A percentile compares a stretch with the other conserved stretches of the same genome.
phyloP scores from a whole-genome alignment of 257 asterid genomes.

The Solanum arcanum region DNA sequence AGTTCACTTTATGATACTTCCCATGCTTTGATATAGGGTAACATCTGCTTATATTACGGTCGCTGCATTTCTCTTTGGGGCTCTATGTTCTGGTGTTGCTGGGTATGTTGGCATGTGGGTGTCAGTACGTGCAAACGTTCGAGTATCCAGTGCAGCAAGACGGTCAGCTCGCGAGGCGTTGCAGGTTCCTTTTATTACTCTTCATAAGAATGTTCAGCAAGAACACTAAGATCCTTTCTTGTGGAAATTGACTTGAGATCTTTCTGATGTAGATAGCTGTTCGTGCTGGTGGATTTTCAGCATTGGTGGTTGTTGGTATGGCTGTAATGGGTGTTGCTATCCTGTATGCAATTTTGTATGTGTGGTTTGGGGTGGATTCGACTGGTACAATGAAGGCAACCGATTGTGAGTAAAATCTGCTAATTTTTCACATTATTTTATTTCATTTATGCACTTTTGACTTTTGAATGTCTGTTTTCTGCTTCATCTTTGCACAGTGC shows the following conservation, averaged over 20 bases:
- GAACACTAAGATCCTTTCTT: background rate
- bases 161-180: conserved; percentile 96
- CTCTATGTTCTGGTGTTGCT: conserved; percentile 95
- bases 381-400: conserved; percentile 86
- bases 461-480: background rate
- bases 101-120: conserved; percentile 99
- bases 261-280: conserved; percentile 70
- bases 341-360: conserved; percentile 78
- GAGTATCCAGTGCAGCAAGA: conserved; percentile 99
- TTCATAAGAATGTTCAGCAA: conserved; percentile 2
- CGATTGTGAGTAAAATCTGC: conserved; percentile 52
- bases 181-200: conserved; percentile 43
- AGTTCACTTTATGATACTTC: background rate
- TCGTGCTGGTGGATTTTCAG: conserved; percentile 99
- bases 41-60: conserved; percentile 82
- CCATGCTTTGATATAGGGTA: conserved; percentile 40
- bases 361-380: conserved; percentile 83
- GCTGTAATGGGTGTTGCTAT: conserved; percentile 91
- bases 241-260: conserved; percentile 4
- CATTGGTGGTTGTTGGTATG: conserved; percentile 95
- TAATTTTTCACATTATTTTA: conserved; percentile 5
- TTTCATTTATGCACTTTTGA: background rate
- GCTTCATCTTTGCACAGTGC: conserved; percentile 44
- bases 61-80: conserved; percentile 87
- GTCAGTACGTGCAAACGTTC: conserved; percentile 97